Conservation (phyloP, 768 basidiomycete genomes). For the Gautieria morchelliformis region DNA sequence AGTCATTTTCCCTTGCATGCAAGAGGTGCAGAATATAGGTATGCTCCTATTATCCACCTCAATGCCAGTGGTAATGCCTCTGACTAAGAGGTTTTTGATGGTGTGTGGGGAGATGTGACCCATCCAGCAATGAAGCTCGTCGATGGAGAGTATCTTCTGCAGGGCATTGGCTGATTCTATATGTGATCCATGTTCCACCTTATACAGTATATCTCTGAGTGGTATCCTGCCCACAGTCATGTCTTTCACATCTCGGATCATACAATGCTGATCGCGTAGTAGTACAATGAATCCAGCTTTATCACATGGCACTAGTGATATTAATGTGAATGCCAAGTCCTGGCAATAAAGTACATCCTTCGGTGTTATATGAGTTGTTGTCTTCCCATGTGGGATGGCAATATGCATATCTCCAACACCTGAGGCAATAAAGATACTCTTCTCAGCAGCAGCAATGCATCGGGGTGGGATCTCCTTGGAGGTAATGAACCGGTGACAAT, state of each 20-base stretch:
- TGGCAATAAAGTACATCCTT: conserved; percentile 16
- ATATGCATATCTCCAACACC: conserved; percentile 22
- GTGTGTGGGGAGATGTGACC: neutral
- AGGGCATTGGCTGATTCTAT: too few relatives aligned
- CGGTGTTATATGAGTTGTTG: neutral
- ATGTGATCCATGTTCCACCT: conserved; percentile 11
- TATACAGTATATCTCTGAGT: conserved; percentile 15
- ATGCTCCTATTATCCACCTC: neutral
- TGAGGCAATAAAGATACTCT: conserved; percentile 19
- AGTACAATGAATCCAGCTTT: conserved; percentile 7
- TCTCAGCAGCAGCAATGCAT: conserved; percentile 21
- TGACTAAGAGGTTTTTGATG: neutral
- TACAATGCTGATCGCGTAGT: conserved; percentile 11
- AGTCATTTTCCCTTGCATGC: neutral
- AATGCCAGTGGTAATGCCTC: neutral
- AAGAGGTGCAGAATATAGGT: neutral
- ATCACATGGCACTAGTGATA: conserved; percentile 15
- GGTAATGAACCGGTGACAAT: conserved; percentile 21
- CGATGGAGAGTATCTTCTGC: conserved; percentile 21
- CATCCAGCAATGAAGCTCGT: conserved; percentile 4
- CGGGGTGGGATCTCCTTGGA: conserved; percentile 17
- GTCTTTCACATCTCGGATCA: conserved; percentile 11
- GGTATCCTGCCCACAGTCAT: conserved; percentile 10
- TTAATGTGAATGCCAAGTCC: conserved; percentile 13
- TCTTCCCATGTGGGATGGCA: conserved; percentile 15